phyloP scores from a whole-genome alignment of 78 protist genomes.

The Bodo saltans region DNA sequence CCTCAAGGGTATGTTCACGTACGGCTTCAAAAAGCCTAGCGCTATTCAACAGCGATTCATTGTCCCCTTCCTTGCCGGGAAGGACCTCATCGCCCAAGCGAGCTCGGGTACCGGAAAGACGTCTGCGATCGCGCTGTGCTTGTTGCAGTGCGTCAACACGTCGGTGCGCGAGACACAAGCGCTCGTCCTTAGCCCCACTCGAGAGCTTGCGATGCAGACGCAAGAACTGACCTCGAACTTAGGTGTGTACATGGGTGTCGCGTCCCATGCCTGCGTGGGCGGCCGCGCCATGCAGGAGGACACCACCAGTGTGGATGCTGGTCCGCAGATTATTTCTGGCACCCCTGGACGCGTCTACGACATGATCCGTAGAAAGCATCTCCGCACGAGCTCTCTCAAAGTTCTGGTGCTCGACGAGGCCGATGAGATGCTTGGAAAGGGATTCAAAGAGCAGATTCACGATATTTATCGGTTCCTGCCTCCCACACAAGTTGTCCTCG shows the following conservation, averaged over 20 bases:
- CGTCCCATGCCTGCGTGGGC: slow-evolving; percentile 92
- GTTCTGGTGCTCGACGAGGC: slow-evolving; percentile 98
- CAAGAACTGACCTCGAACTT: slow-evolving; percentile 77
- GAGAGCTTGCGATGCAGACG: slow-evolving; percentile 98
- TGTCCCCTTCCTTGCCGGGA: slow-evolving; percentile 74
- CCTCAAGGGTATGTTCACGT: slow-evolving; percentile 92
- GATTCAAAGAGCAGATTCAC: slow-evolving; percentile 98
- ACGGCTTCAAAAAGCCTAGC: slow-evolving; percentile 98
- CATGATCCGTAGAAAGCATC: slow-evolving; percentile 89
- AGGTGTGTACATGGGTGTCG: slow-evolving; percentile 84
- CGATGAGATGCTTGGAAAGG: slow-evolving; percentile 98
- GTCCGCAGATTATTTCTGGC: slow-evolving; percentile 96
- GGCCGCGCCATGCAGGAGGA: slow-evolving; percentile 93
- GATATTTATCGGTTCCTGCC: slow-evolving; percentile 93
- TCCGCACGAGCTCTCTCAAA: slow-evolving; percentile 60
- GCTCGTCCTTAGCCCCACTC: slow-evolving; percentile 96
- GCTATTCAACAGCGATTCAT: slow-evolving; percentile 98
- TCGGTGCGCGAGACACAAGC: slow-evolving; percentile 71
- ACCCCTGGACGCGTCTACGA: slow-evolving; percentile 99
- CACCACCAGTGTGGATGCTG: slow-evolving; percentile 65
- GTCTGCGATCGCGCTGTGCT: slow-evolving; percentile 86
- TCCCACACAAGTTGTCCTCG: slow-evolving; percentile 85
- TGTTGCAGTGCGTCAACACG: slow-evolving; percentile 73
- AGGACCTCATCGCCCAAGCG: slow-evolving; percentile 95
- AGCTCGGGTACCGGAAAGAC: slow-evolving; percentile 99